Conservation (phyloP, 345 rosid genomes). For the Citrus hindsii region DNA sequence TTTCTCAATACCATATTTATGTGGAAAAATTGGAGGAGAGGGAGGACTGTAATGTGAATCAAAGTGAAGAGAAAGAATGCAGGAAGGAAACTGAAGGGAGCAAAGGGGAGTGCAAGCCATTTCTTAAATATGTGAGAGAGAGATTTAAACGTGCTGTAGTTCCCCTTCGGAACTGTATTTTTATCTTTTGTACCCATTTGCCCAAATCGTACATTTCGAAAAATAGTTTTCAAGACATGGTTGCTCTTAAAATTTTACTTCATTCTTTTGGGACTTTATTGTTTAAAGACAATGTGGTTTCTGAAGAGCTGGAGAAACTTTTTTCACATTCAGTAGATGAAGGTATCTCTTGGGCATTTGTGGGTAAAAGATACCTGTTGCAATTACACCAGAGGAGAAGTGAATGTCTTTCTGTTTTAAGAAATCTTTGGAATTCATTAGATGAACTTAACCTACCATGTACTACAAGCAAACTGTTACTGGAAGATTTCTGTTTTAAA, state of each 20-base stretch:
- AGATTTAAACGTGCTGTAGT: background rate
- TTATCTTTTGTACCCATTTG: conserved; percentile 27
- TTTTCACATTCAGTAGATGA: background rate
- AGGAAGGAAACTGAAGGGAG: background rate
- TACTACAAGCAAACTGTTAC: background rate
- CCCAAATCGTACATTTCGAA: conserved; percentile 20
- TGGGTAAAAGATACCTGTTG: background rate
- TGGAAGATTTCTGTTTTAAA: no score
- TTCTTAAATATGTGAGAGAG: conserved; percentile 20
- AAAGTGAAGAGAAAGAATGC: background rate
- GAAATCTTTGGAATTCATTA: conserved; percentile 10
- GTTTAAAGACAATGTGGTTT: background rate
- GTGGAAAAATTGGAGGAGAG: no score
- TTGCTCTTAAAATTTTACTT: conserved; percentile 14
- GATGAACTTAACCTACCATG: conserved; percentile 24
- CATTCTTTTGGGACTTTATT: conserved; percentile 14
- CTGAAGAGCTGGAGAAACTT: background rate
- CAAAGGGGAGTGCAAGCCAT: background rate
- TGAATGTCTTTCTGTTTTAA: conserved; percentile 27
- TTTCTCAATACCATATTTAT: background rate
- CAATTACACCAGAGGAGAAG: conserved; percentile 10
- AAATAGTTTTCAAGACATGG: conserved; percentile 8
- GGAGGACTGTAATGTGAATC: background rate
- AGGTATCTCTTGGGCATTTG: background rate
- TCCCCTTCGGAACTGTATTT: conserved; percentile 25